A percentile compares a stretch with the other conserved stretches of the same genome.
These are phyloP conservation scores for Boletus barrowsii DNA, from an alignment of 768 basidiomycete species.

Conservation along the genomic window DNA sequence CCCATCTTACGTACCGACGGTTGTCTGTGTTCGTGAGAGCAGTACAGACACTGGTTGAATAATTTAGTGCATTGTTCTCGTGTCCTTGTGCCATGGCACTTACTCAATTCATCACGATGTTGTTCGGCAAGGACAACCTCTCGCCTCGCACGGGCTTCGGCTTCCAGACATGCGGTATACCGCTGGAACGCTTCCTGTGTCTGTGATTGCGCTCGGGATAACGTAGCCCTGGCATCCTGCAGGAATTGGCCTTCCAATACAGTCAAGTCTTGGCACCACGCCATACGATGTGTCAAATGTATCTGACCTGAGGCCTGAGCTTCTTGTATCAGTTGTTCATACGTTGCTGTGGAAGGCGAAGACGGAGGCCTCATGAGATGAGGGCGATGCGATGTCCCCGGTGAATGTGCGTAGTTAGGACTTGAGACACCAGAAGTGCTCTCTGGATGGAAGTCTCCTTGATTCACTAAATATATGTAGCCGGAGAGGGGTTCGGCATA, in stretches of 20 bases:
- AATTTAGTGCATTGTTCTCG: slow-evolving; percentile 19
- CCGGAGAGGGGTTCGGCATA: slow-evolving; percentile 9
- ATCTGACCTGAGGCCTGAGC: slow-evolving; percentile 58
- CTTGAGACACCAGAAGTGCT: slow-evolving; percentile 29
- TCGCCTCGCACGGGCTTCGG: slow-evolving; percentile 63
- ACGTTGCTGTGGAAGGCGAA: slow-evolving; percentile 49
- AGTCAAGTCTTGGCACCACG: slow-evolving; percentile 5
- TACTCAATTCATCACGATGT: slow-evolving; percentile 60
- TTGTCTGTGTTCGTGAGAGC: slow-evolving; percentile 36
- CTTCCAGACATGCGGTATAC: slow-evolving; percentile 67
- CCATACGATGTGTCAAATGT: slow-evolving; percentile 5
- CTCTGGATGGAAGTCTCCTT: slow-evolving; percentile 17
- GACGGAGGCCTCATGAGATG: slow-evolving; percentile 43
- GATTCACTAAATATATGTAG: slow-evolving; percentile 3
- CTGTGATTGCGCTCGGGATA: slow-evolving; percentile 66
- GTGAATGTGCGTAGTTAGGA: slow-evolving; percentile 31
- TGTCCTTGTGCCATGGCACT: slow-evolving; percentile 16
- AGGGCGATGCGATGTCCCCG: slow-evolving; percentile 29
- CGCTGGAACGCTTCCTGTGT: slow-evolving; percentile 69
- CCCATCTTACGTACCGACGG: slow-evolving; percentile 30
- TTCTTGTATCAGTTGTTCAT: slow-evolving; percentile 55
- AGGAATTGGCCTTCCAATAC: slow-evolving; percentile 52
- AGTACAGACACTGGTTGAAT: slow-evolving; percentile 29
- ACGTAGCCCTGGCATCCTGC: slow-evolving; percentile 55
- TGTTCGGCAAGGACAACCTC: slow-evolving; percentile 64